Conservation (phyloP, 2,329 filamentous ascomycete genomes). For the Scedosporium aurantiacum region DNA sequence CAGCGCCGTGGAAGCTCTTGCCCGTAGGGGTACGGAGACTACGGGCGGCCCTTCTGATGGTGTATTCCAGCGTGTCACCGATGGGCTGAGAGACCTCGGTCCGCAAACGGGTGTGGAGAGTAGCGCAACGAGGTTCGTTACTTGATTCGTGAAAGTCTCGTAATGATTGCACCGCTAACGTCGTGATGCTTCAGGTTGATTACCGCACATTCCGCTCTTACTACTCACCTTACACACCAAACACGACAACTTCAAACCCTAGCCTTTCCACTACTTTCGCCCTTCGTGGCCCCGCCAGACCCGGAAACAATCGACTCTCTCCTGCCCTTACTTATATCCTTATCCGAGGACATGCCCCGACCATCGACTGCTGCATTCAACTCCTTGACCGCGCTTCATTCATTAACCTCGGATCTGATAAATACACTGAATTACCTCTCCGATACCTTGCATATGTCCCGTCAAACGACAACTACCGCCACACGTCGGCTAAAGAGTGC, state of each 20-base stretch:
- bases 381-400: constrained; percentile 58
- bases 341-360: constrained; percentile 56
- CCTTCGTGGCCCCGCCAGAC: constrained; percentile 51
- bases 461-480: constrained; percentile 75
- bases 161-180: neutral
- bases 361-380: constrained; percentile 51
- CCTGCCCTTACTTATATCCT: constrained; percentile 53
- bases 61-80: constrained; percentile 57
- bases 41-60: constrained; percentile 54
- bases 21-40: constrained; percentile 52
- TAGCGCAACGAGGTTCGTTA: constrained; percentile 54
- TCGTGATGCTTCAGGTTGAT: constrained; percentile 45
- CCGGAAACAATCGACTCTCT: constrained; percentile 56
- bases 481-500: constrained; percentile 69
- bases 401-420: constrained; percentile 61
- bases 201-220: constrained; percentile 63
- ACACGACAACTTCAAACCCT: constrained; percentile 65
- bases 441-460: constrained; percentile 88
- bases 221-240: constrained; percentile 65
- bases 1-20: constrained; percentile 61
- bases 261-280: constrained; percentile 59
- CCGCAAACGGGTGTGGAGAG: constrained; percentile 63
- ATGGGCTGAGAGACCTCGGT: constrained; percentile 59
- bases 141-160: neutral
- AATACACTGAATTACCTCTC: constrained; percentile 76